Evolutionary conservation across 140 eudicot species (phyloP).

Genomic region (Eryngium alpinum): DNA sequence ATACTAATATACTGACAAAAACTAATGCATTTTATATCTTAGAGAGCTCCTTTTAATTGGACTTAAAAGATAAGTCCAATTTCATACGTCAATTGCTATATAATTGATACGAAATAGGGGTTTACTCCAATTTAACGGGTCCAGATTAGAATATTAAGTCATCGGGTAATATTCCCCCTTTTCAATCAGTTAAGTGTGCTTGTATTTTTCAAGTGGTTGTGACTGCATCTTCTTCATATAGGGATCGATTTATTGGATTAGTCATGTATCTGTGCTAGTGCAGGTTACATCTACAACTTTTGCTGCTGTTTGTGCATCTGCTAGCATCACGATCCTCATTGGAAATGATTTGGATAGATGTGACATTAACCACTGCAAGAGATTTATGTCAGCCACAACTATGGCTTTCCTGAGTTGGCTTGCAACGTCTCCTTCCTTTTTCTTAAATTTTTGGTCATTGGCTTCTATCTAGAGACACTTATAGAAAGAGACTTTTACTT

Average conservation of each 20-base stretch:
- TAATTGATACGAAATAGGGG: no score
- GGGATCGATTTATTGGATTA: background rate
- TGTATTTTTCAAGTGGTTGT: background rate
- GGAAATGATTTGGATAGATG: slow-evolving; percentile 76
- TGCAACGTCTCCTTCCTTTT: slow-evolving; percentile 72
- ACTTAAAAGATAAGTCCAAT: no score
- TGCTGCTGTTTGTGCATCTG: slow-evolving; percentile 94
- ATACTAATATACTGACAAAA: no score
- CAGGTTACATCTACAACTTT: slow-evolving; percentile 87
- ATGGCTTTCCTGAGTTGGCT: slow-evolving; percentile 89
- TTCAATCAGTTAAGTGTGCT: no score
- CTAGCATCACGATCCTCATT: slow-evolving; percentile 86
- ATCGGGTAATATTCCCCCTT: no score
- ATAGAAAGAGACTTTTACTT: slow-evolving; percentile 1
- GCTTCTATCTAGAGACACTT: slow-evolving; percentile 49
- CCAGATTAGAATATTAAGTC: no score
- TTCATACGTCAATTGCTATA: no score
- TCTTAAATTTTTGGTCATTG: slow-evolving; percentile 81
- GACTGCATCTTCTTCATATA: background rate
- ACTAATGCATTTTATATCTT: no score
- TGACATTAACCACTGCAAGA: slow-evolving; percentile 67
- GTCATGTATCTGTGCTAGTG: slow-evolving; percentile 9
- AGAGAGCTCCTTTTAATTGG: no score
- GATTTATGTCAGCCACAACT: slow-evolving; percentile 84
- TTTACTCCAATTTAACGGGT: no score